These are phyloP conservation scores for Letharia columbiana DNA, from an alignment of 495 filamentous ascomycete genomes.

Conservation along the genomic window DNA sequence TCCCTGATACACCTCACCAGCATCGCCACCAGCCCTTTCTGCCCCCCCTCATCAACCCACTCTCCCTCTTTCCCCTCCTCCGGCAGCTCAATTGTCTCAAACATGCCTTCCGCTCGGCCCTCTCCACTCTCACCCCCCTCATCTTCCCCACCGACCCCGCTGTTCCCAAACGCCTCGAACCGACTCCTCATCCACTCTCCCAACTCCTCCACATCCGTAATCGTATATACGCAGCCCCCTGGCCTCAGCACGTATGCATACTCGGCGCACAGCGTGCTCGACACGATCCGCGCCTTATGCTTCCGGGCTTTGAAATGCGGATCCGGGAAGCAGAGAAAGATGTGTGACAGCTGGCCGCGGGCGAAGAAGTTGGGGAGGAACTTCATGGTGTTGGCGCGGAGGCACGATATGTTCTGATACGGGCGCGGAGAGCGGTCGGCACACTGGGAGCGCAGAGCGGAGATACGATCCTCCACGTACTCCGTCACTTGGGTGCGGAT, in stretches of 20 bases:
- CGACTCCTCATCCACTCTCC: slow-evolving; percentile 86
- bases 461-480: slow-evolving; percentile 78
- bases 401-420: slow-evolving; percentile 78
- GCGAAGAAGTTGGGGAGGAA: slow-evolving; percentile 94
- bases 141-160: slow-evolving; percentile 28
- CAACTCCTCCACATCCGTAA: slow-evolving; percentile 93
- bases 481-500: slow-evolving; percentile 83
- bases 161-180: slow-evolving; percentile 64
- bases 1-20: slow-evolving; percentile 52
- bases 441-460: slow-evolving; percentile 62
- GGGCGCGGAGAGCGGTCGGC: slow-evolving; percentile 32
- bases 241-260: slow-evolving; percentile 84
- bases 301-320: slow-evolving; percentile 97
- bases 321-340: slow-evolving; percentile 97
- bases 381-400: slow-evolving; percentile 95
- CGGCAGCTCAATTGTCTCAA: slow-evolving; percentile 42
- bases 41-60: slow-evolving; percentile 26
- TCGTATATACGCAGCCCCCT: slow-evolving; percentile 83
- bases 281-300: slow-evolving; percentile 92
- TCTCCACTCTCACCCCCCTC: slow-evolving; percentile 23
- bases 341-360: slow-evolving; percentile 64
- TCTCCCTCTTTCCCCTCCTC: slow-evolving; percentile 17
- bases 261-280: slow-evolving; percentile 76
- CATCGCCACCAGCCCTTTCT: slow-evolving; percentile 23
- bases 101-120: slow-evolving; percentile 63